Conservation (phyloP, 371 early-diverging fungal genomes). For the Chytridium lagenaria region DNA sequence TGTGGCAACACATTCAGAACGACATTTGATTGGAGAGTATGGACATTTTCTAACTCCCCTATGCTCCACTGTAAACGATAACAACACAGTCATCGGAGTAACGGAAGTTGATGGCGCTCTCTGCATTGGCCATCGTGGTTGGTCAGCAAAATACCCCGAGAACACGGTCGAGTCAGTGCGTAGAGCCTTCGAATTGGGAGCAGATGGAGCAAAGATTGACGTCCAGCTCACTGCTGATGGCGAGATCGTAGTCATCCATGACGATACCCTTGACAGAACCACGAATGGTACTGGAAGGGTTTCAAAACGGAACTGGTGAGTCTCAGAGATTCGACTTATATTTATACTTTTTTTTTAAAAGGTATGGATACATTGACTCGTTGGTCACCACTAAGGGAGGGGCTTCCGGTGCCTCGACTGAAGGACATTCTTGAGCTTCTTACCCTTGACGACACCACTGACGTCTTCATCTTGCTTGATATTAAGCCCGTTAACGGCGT, state of each 20-base stretch:
- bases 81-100: neutral
- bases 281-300: conserved; percentile 10
- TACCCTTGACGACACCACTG: conserved; percentile 10
- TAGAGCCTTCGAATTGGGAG: conserved; percentile 5
- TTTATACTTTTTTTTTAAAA: neutral
- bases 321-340: neutral
- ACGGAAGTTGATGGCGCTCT: neutral
- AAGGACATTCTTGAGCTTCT: conserved; percentile 8
- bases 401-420: conserved; percentile 8
- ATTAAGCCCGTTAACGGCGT: conserved; percentile 8
- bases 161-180: conserved; percentile 10
- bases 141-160: conserved; percentile 7
- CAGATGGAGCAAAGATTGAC: conserved; percentile 4
- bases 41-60: too few species aligned
- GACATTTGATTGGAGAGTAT: too few species aligned
- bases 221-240: conserved; percentile 11
- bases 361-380: conserved; percentile 19
- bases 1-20: too few species aligned
- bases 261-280: conserved; percentile 10
- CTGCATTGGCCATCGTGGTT: neutral
- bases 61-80: too few species aligned
- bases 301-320: neutral
- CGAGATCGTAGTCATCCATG: neutral
- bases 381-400: conserved; percentile 5
- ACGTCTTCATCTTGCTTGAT: conserved; percentile 3